phyloP scores from a whole-genome alignment of 2,329 filamentous ascomycete genomes.

The Alternaria triticina region DNA sequence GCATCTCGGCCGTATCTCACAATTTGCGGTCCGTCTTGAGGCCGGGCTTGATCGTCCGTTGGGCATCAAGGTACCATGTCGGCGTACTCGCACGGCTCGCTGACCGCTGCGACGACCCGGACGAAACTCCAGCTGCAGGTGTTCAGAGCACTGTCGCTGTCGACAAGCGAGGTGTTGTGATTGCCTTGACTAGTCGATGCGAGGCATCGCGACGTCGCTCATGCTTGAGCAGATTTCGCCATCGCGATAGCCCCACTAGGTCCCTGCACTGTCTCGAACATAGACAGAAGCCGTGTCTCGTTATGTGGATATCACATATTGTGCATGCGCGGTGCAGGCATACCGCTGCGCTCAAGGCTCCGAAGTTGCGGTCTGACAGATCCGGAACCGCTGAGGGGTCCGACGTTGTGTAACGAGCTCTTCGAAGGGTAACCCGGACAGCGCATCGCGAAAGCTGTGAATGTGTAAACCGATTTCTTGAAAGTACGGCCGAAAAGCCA shows the following conservation, averaged over 20 bases:
- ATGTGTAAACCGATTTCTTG: background rate
- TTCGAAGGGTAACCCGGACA: background rate
- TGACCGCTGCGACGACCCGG: slow-evolving; percentile 2
- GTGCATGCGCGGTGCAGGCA: background rate
- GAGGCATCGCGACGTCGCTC: background rate
- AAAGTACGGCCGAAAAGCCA: background rate
- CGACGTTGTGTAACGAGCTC: background rate
- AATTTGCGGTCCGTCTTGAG: slow-evolving; percentile 1
- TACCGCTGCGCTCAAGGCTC: background rate
- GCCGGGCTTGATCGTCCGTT: background rate
- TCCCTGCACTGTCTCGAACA: background rate
- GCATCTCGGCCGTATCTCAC: background rate
- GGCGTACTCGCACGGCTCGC: slow-evolving; percentile 4
- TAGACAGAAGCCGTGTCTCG: slow-evolving; percentile 5
- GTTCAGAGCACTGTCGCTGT: background rate
- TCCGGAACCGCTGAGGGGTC: slow-evolving; percentile 1
- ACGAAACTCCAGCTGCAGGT: background rate
- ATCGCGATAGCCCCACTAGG: background rate
- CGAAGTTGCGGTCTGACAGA: slow-evolving; percentile 4
- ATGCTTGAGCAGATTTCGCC: background rate
- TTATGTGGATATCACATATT: slow-evolving; percentile 1
- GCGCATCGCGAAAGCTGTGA: background rate
- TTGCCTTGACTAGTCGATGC: background rate
- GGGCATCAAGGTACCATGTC: slow-evolving; percentile 4
- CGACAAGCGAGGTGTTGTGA: background rate